Percentiles rank a stretch among this genome's conserved stretches.
Conservation (phyloP, 139 green algal genomes). For the Chlamydomonas schloesseri region DNA sequence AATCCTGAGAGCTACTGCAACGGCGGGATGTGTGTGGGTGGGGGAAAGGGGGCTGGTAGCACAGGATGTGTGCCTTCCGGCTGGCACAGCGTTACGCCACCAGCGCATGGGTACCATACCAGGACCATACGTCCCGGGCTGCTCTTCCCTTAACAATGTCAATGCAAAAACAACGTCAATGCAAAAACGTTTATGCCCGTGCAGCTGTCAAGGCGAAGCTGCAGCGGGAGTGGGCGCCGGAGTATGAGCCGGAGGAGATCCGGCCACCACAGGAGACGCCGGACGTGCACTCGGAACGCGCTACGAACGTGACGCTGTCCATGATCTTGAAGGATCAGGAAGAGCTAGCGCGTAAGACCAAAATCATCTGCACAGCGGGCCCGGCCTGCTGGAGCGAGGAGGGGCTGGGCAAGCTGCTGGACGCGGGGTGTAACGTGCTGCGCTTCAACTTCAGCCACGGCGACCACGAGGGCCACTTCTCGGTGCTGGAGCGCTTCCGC, state of each 20-base stretch:
- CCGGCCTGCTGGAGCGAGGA: slow-evolving; percentile 74
- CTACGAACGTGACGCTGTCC: slow-evolving; percentile 64
- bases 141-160: too few relatives aligned
- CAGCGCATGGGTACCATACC: too few relatives aligned
- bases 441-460: slow-evolving; percentile 90
- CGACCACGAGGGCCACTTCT: slow-evolving; percentile 63
- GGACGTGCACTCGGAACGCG: slow-evolving; percentile 63
- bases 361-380: slow-evolving; percentile 80
- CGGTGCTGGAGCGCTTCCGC: slow-evolving; percentile 71
- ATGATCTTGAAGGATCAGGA: slow-evolving; percentile 63
- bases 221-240: slow-evolving; percentile 54
- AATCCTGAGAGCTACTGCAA: too few relatives aligned
- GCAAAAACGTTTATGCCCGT: background rate
- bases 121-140: too few relatives aligned
- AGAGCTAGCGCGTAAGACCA: slow-evolving; percentile 72
- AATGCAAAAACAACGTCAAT: too few relatives aligned
- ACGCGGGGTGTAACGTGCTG: slow-evolving; percentile 69
- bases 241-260: slow-evolving; percentile 63
- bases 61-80: too few relatives aligned
- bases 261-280: slow-evolving; percentile 52
- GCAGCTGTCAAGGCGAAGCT: slow-evolving; percentile 58
- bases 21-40: too few relatives aligned
- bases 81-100: too few relatives aligned
- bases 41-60: too few relatives aligned
- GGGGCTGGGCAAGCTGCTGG: slow-evolving; percentile 62